These are phyloP conservation scores for Mortierella hygrophila DNA, from an alignment of 192 early-diverging fungal species.

Conservation along the genomic window DNA sequence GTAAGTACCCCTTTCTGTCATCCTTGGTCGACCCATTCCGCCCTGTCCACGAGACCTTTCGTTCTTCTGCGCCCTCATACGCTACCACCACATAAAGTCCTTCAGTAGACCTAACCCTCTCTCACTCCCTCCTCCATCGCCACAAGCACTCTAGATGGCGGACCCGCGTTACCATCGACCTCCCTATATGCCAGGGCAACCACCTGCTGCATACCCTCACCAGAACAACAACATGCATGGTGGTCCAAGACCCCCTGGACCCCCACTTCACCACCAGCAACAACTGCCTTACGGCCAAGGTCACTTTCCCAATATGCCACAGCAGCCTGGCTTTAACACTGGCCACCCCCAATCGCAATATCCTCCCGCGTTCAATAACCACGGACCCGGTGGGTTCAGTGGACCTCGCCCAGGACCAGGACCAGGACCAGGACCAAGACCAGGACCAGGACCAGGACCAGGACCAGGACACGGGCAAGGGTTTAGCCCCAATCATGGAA, in stretches of 20 bases:
- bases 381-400: conserved; percentile 19
- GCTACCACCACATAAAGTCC: neutral
- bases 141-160: conserved; percentile 15
- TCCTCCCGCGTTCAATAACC: conserved; percentile 25
- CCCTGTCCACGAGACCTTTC: neutral
- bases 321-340: conserved; percentile 29
- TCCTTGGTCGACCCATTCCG: neutral
- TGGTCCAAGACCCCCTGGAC: conserved; percentile 13
- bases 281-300: conserved; percentile 18
- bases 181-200: conserved; percentile 10
- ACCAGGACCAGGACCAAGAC: neutral
- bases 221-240: conserved; percentile 25
- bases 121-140: neutral
- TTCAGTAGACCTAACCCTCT: neutral
- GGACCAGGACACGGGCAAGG: conserved; percentile 23
- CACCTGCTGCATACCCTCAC: conserved; percentile 19
- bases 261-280: conserved; percentile 27
- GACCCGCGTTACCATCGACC: conserved; percentile 35
- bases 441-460: conserved; percentile 23
- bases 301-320: conserved; percentile 23
- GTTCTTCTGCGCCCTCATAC: neutral
- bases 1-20: neutral
- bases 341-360: neutral
- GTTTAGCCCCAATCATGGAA: conserved; percentile 16
- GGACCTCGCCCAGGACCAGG: conserved; percentile 11